Evolutionary conservation across 2,329 filamentous ascomycete species (phyloP).

Genomic region (Orbilia ellipsospora): DNA sequence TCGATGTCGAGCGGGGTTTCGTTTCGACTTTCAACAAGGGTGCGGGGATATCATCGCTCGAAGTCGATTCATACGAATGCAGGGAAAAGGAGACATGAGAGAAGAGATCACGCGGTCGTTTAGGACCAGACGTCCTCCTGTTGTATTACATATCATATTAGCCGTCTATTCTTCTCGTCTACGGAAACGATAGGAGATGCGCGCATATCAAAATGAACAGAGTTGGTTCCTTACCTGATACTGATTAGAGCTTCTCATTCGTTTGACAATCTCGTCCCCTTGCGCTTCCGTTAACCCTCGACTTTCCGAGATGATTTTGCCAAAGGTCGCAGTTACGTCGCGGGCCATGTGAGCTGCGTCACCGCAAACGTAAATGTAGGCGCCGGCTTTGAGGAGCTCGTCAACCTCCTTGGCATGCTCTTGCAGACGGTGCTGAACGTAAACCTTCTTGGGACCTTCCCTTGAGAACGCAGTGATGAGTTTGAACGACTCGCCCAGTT

Average conservation of each 20-base stretch:
- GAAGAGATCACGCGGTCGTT: constrained; percentile 54
- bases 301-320: constrained; percentile 85
- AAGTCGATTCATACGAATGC: constrained; percentile 2
- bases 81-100: background rate
- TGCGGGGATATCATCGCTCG: constrained; percentile 6
- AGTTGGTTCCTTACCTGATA: constrained; percentile 74
- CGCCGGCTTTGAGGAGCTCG: constrained; percentile 84
- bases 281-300: constrained; percentile 84
- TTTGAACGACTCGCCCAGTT: constrained; percentile 87
- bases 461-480: constrained; percentile 96
- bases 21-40: background rate
- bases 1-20: background rate
- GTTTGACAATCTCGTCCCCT: constrained; percentile 96
- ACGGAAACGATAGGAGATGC: background rate
- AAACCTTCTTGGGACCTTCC: constrained; percentile 86
- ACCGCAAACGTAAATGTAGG: constrained; percentile 97
- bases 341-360: constrained; percentile 97
- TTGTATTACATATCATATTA: constrained; percentile 45
- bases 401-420: constrained; percentile 86
- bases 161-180: constrained; percentile 20
- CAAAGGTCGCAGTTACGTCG: constrained; percentile 88
- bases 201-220: constrained; percentile 15
- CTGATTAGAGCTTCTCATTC: constrained; percentile 91
- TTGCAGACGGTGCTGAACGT: constrained; percentile 92
- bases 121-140: constrained; percentile 80